Conservation (phyloP, 768 basidiomycete species). For the Kwoniella dejecticola region DNA sequence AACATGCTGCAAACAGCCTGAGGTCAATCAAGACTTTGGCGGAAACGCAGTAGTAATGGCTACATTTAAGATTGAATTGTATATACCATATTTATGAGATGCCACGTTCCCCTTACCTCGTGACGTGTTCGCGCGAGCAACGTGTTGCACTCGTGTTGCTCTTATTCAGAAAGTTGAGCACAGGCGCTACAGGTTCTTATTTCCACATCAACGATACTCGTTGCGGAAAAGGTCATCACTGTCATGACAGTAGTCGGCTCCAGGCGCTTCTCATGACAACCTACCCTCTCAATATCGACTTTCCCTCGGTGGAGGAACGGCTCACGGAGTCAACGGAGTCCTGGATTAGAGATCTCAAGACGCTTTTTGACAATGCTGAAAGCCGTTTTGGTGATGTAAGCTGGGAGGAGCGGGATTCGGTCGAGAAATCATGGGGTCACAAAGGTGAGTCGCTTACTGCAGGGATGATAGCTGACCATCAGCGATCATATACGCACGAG, state of each 20-base stretch:
- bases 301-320: constrained; percentile 35
- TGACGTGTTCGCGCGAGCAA: too few relatives aligned
- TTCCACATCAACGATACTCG: too few relatives aligned
- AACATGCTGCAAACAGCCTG: constrained; percentile 46
- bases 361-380: constrained; percentile 78
- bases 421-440: constrained; percentile 74
- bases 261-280: not conserved
- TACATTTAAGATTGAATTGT: not conserved
- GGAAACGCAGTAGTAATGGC: constrained; percentile 32
- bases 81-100: constrained; percentile 2
- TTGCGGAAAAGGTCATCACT: too few relatives aligned
- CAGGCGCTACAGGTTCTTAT: too few relatives aligned
- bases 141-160: too few relatives aligned
- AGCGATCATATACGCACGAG: constrained; percentile 91
- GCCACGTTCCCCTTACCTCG: too few relatives aligned
- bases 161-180: too few relatives aligned
- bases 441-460: constrained; percentile 68
- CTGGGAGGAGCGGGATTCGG: constrained; percentile 61
- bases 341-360: constrained; percentile 80
- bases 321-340: constrained; percentile 62
- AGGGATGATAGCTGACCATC: not conserved
- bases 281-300: constrained; percentile 2
- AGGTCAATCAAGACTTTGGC: constrained; percentile 44
- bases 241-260: too few relatives aligned
- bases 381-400: constrained; percentile 94